A percentile compares a stretch with the other conserved stretches of the same genome.
Conservation (phyloP, 129 eudicot species). For the Deinandra increscens region DNA sequence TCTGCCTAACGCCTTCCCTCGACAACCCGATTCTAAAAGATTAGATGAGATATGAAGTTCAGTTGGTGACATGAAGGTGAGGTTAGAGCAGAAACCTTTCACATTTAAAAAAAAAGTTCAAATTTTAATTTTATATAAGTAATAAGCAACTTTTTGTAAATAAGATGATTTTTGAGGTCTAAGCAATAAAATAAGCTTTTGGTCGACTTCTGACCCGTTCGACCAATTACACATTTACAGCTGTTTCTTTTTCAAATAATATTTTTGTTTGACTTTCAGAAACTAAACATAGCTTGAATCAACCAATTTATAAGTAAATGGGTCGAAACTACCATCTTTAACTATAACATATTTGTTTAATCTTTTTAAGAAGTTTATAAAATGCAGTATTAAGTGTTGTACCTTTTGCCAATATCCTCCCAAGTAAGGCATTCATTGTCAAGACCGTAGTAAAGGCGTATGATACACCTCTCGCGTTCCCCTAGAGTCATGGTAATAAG, state of each 20-base stretch:
- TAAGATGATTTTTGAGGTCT: not conserved
- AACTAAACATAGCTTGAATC: not conserved
- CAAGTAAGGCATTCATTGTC: constrained; percentile 88
- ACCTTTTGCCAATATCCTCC: constrained; percentile 97
- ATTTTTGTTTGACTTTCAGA: not conserved
- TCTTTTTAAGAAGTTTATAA: not conserved
- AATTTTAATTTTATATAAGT: not conserved
- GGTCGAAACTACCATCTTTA: not conserved
- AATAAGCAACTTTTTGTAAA: not conserved
- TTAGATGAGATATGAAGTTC: constrained; percentile 5
- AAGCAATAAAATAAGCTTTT: not conserved
- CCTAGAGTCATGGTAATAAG: constrained; percentile 58
- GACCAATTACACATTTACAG: not conserved
- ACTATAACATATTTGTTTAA: not conserved
- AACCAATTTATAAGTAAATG: not conserved
- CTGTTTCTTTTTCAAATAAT: not conserved
- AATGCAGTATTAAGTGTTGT: constrained; percentile 1
- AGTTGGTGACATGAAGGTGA: constrained; percentile 28
- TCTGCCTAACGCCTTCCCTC: constrained; percentile 89
- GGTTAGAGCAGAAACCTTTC: constrained; percentile 31
- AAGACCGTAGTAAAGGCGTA: constrained; percentile 85
- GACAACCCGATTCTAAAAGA: constrained; percentile 83
- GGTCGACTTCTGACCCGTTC: not conserved
- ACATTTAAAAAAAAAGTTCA: constrained; percentile 23
- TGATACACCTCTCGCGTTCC: constrained; percentile 70